phyloP scores from a whole-genome alignment of 179 eudicot species.

The Camellia oleifera region DNA sequence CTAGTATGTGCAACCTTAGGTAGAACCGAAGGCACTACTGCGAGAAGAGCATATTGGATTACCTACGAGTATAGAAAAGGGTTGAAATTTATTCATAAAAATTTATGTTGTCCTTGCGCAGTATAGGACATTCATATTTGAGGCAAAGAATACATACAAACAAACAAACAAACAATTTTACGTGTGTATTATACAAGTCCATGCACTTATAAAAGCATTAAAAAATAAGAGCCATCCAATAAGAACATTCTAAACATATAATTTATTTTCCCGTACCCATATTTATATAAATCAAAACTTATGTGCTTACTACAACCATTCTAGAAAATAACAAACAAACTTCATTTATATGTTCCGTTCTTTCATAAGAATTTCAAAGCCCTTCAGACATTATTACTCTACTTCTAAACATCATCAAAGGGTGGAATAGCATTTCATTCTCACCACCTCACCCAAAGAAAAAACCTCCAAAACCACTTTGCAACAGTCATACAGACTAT shows the following conservation, averaged over 20 bases:
- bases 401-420: neutral
- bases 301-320: neutral
- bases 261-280: neutral
- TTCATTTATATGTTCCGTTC: neutral
- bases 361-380: neutral
- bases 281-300: neutral
- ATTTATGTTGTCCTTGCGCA: too few species aligned
- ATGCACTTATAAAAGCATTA: too few species aligned
- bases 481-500: neutral
- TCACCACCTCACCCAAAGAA: neutral
- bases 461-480: neutral
- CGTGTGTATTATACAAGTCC: too few species aligned
- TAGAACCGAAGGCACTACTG: too few species aligned
- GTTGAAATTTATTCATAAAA: too few species aligned
- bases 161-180: too few species aligned
- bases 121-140: too few species aligned
- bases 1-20: too few species aligned
- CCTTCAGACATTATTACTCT: neutral
- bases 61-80: too few species aligned
- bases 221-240: neutral
- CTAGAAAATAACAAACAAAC: neutral
- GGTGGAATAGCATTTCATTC: neutral
- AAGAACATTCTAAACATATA: neutral
- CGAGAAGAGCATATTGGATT: too few species aligned
- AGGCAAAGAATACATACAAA: too few species aligned